Conservation (phyloP, 75 land plant species). For the Picea sitchensis region DNA sequence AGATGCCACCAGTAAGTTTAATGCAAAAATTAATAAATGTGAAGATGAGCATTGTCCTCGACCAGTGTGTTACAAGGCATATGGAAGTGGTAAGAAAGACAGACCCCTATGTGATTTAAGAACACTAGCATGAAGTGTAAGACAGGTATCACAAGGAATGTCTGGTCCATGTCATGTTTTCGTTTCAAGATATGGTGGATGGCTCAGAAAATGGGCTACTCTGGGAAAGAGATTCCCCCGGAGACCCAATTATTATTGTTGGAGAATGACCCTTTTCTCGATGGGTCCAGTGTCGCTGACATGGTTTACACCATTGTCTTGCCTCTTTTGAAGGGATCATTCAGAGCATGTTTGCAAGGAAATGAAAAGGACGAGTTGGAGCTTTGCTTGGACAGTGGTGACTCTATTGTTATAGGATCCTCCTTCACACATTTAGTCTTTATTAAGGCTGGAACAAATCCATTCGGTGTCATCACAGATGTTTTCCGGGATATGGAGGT, state of each 20-base stretch:
- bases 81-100: no score
- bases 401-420: conserved; percentile 15
- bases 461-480: conserved; percentile 31
- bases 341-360: conserved; percentile 70
- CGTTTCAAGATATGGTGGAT: conserved; percentile 93
- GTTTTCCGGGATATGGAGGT: conserved; percentile 17
- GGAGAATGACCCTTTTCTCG: conserved; percentile 28
- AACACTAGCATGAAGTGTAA: no score
- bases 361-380: conserved; percentile 51
- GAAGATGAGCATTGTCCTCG: no score
- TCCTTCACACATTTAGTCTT: conserved; percentile 18
- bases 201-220: conserved; percentile 78
- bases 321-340: conserved; percentile 68
- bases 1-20: no score
- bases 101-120: no score
- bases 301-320: conserved; percentile 64
- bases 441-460: conserved; percentile 31
- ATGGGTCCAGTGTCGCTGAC: neutral
- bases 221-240: conserved; percentile 60
- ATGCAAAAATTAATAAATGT: no score
- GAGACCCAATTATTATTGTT: conserved; percentile 85
- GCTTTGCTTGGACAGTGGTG: conserved; percentile 83
- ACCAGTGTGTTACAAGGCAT: no score
- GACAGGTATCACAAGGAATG: conserved; percentile 16
- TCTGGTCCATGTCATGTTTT: conserved; percentile 74